A percentile compares a stretch with the other conserved stretches of the same genome.
Evolutionary conservation across 1,284 basidiomycete genomes (phyloP).

Genomic region (Boletellus sp.): DNA sequence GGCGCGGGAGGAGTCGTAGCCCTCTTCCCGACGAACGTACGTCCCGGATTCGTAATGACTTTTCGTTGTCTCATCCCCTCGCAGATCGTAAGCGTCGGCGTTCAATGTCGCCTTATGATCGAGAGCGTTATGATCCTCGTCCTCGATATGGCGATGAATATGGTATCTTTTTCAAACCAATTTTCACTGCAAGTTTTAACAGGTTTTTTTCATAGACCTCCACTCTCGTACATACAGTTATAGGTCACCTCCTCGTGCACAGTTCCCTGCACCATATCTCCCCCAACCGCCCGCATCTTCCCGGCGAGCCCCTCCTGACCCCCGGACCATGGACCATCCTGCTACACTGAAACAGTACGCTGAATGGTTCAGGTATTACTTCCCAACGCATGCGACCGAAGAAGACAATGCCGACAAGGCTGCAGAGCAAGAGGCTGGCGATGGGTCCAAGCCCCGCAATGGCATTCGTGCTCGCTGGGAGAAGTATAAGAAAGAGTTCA

Average conservation of each 20-base stretch:
- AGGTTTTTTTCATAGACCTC: slow-evolving; percentile 42
- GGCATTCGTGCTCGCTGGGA: slow-evolving; percentile 81
- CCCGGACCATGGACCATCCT: slow-evolving; percentile 78
- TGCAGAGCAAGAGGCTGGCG: slow-evolving; percentile 75
- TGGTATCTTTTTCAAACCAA: slow-evolving; percentile 42
- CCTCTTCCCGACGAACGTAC: slow-evolving; percentile 64
- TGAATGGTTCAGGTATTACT: slow-evolving; percentile 84
- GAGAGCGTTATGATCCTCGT: slow-evolving; percentile 72
- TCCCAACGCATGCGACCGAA: slow-evolving; percentile 72
- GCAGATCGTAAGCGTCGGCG: slow-evolving; percentile 76
- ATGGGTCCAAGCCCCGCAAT: slow-evolving; percentile 75
- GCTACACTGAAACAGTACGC: slow-evolving; percentile 82
- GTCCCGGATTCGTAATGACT: slow-evolving; percentile 19
- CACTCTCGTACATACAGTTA: slow-evolving; percentile 63
- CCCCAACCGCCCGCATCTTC: slow-evolving; percentile 35
- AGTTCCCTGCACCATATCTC: slow-evolving; percentile 43
- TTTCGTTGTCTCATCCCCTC: slow-evolving; percentile 16
- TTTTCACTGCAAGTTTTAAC: slow-evolving; percentile 9
- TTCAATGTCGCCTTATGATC: slow-evolving; percentile 82
- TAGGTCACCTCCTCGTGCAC: slow-evolving; percentile 56
- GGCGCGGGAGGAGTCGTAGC: slow-evolving; percentile 71
- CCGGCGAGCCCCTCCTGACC: slow-evolving; percentile 69
- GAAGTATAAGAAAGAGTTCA: slow-evolving; percentile 87
- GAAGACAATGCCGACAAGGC: slow-evolving; percentile 79
- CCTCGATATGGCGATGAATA: slow-evolving; percentile 77